Evolutionary conservation across 2,329 filamentous ascomycete species (phyloP).

Genomic region (Beauveria caledonica): DNA sequence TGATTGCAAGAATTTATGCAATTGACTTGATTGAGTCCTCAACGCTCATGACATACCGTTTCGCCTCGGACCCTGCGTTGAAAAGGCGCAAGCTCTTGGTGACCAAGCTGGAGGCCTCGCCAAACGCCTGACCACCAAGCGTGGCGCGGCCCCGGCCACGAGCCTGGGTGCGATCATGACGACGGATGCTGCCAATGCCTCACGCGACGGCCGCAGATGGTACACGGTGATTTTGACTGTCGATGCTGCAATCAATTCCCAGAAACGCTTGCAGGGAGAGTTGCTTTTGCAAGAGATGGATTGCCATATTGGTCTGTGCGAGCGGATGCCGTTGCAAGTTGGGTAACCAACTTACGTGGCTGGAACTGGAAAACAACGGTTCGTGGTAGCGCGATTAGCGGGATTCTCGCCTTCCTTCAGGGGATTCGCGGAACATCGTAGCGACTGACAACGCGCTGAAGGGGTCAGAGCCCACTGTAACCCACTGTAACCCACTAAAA

Average conservation of each 20-base stretch:
- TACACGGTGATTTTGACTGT: background rate
- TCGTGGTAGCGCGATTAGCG: background rate
- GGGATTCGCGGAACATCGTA: background rate
- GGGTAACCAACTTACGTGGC: too few relatives aligned
- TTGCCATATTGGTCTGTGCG: too few relatives aligned
- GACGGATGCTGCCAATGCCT: background rate
- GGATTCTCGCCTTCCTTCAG: background rate
- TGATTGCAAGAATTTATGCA: background rate
- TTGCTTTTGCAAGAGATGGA: too few relatives aligned
- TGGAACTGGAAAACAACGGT: too few relatives aligned
- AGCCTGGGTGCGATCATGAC: background rate
- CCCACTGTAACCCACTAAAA: background rate
- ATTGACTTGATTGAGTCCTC: background rate
- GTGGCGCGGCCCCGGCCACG: background rate
- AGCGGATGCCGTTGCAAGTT: too few relatives aligned
- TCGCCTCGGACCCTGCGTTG: constrained; percentile 20
- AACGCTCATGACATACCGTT: constrained; percentile 18
- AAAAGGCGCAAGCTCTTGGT: constrained; percentile 16
- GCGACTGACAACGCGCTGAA: background rate
- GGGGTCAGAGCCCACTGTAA: background rate
- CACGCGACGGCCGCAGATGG: background rate
- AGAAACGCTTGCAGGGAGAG: too few relatives aligned
- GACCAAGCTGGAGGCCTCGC: background rate
- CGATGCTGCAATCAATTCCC: background rate
- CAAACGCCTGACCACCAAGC: background rate